Conservation (phyloP, 805 yeast genomes). For the Hanseniaspora pseudoguilliermondii region DNA sequence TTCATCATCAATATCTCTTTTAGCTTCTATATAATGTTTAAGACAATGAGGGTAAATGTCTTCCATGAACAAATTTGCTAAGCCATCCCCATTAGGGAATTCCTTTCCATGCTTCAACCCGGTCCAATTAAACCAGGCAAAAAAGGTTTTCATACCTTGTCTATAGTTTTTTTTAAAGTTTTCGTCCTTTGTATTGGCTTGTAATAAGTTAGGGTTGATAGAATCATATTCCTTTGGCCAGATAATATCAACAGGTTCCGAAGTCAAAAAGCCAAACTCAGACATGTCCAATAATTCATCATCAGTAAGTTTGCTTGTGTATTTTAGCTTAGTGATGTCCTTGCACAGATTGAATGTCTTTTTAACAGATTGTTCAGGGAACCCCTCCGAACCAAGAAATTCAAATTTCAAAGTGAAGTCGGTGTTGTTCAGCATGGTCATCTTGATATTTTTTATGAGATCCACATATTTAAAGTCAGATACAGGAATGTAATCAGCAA, state of each 20-base stretch:
- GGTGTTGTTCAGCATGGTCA: background rate
- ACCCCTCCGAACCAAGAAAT: conserved; percentile 40
- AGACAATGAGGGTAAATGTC: conserved; percentile 79
- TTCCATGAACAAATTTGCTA: conserved; percentile 59
- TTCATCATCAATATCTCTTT: conserved; percentile 48
- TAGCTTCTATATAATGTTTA: conserved; percentile 66
- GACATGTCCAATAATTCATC: conserved; percentile 33
- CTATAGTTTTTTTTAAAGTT: conserved; percentile 52
- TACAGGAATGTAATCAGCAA: conserved; percentile 63
- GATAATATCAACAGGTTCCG: conserved; percentile 41
- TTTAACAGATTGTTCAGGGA: conserved; percentile 45
- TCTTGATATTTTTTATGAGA: conserved; percentile 35
- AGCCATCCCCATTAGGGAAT: conserved; percentile 64
- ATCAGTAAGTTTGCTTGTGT: conserved; percentile 19
- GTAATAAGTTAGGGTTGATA: background rate
- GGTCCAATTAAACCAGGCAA: conserved; percentile 80
- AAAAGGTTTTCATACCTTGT: conserved; percentile 67
- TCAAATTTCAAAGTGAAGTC: conserved; percentile 39
- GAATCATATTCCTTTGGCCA: conserved; percentile 38
- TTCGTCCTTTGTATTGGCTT: conserved; percentile 34
- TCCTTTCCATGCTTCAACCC: conserved; percentile 67
- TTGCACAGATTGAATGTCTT: conserved; percentile 42
- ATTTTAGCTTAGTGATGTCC: conserved; percentile 16
- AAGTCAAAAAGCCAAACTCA: conserved; percentile 43
- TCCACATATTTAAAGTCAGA: conserved; percentile 72